Base-by-base conservation (phyloP, 2,329 filamentous ascomycete genomes). In the Paraphaeosphaeria minitans region DNA sequence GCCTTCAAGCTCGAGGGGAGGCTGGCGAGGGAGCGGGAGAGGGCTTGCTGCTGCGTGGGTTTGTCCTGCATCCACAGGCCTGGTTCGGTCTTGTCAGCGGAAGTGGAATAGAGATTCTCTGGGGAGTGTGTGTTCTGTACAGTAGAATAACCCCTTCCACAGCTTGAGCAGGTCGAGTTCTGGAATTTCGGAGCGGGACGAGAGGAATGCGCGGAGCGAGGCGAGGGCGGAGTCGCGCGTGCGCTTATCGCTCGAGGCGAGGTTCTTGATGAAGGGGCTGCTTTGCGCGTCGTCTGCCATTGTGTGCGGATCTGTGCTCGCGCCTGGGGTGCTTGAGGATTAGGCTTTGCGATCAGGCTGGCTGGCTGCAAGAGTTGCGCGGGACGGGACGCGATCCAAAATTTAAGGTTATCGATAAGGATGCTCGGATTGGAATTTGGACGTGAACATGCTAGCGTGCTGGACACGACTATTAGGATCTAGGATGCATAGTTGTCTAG, bases 81-180 rank as follows among this genome's bases (percentile, higher is more conserved):
- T 83, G 24, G 22, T 27, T 27, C 9, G 29, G 9, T 24, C 12
- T 21, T 6, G 24, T 51, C 13, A 51, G 48, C 21, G 7, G 41
- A 16, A 22, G 3, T 6, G 13, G 2, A 31, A 31, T 2, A 29
- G 21, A n/a, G 43, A 24, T 53, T 31, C 16, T 29, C 16, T 10
- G 55, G 22, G 1, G 39, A n/a, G 35, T 45, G n/a, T 27, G 24
- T 27, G 24, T 27, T 37, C 80, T n/a, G 55, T 80, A 85, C 85
- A 87, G 83, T 93, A 97, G 82, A 95, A 97, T 21, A 98, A 85
- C 5, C 93, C 94, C 75, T 96, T 96, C 92, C 93, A 97, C 65
- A 98, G 85, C 81, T 97, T 97, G 60, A 94, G 82, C 51, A 92
- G 82, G 64, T 97, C 93, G 65, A 90, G 77, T 42, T 85, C 81